These are phyloP conservation scores for Fusarium robinianum DNA, from an alignment of 2,329 filamentous ascomycete species.

Conservation along the genomic window DNA sequence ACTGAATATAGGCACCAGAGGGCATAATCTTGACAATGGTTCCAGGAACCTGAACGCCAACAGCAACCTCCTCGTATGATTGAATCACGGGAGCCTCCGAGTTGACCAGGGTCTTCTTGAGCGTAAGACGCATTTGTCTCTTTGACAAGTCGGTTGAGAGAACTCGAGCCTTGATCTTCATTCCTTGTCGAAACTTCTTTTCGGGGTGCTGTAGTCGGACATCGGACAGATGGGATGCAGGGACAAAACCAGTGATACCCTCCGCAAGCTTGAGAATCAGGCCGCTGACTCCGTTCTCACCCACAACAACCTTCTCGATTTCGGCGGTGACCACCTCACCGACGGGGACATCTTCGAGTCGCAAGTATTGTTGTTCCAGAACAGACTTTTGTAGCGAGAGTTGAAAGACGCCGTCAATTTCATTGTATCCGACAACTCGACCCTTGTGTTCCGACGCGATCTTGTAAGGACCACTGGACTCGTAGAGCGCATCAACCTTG, in stretches of 20 bases:
- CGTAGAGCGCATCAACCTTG: slow-evolving; percentile 82
- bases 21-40: slow-evolving; percentile 82
- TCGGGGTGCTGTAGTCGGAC: slow-evolving; percentile 88
- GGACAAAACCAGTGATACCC: slow-evolving; percentile 85
- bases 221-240: slow-evolving; percentile 87
- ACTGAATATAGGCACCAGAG: slow-evolving; percentile 86
- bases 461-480: slow-evolving; percentile 77
- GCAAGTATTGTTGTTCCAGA: slow-evolving; percentile 84
- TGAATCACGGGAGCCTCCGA: slow-evolving; percentile 81
- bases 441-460: slow-evolving; percentile 77
- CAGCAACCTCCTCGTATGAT: slow-evolving; percentile 71
- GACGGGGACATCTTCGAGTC: slow-evolving; percentile 86
- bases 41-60: slow-evolving; percentile 80
- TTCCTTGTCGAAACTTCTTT: slow-evolving; percentile 90
- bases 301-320: slow-evolving; percentile 82
- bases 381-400: slow-evolving; percentile 82
- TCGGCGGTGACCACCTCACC: slow-evolving; percentile 81
- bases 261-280: slow-evolving; percentile 84
- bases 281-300: slow-evolving; percentile 76
- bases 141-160: slow-evolving; percentile 77
- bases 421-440: slow-evolving; percentile 83
- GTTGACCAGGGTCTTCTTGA: slow-evolving; percentile 95
- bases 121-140: slow-evolving; percentile 79
- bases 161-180: slow-evolving; percentile 82
- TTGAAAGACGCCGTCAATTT: slow-evolving; percentile 82